phyloP scores from a whole-genome alignment of 371 early-diverging fungal genomes.

The Choanephora cucurbitarum region DNA sequence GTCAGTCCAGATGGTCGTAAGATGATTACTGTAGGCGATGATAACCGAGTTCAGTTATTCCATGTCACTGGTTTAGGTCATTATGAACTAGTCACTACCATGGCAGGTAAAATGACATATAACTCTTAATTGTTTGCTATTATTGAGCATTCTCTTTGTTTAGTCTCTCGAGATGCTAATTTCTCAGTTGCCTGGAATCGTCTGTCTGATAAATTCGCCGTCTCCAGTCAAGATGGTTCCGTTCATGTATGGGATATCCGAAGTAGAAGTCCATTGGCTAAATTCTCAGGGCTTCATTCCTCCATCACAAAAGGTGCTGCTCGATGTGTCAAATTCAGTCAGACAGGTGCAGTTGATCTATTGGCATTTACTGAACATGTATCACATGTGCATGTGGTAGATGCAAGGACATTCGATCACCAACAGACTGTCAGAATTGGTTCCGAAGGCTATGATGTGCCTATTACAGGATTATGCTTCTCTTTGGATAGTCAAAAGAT shows the following conservation, averaged over 20 bases:
- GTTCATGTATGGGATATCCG: conserved; percentile 74
- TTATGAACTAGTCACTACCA: conserved; percentile 67
- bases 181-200: conserved; percentile 68
- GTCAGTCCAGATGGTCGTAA: conserved; percentile 84
- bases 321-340: conserved; percentile 84
- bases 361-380: conserved; percentile 86
- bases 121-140: no score
- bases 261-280: conserved; percentile 39
- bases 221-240: conserved; percentile 84
- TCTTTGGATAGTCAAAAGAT: conserved; percentile 75
- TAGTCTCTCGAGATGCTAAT: conserved; percentile 36
- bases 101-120: conserved; percentile 61
- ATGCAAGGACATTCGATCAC: conserved; percentile 81
- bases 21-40: conserved; percentile 87
- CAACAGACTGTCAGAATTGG: conserved; percentile 67
- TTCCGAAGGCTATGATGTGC: conserved; percentile 61
- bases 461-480: conserved; percentile 80
- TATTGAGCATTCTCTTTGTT: no score
- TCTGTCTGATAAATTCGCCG: conserved; percentile 71
- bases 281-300: conserved; percentile 48
- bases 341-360: conserved; percentile 79
- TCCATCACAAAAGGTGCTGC: conserved; percentile 80
- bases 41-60: conserved; percentile 80
- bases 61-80: conserved; percentile 62
- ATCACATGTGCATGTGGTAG: conserved; percentile 82